These are phyloP conservation scores for Candida nanaspora DNA, from an alignment of 805 yeast species.

Conservation along the genomic window DNA sequence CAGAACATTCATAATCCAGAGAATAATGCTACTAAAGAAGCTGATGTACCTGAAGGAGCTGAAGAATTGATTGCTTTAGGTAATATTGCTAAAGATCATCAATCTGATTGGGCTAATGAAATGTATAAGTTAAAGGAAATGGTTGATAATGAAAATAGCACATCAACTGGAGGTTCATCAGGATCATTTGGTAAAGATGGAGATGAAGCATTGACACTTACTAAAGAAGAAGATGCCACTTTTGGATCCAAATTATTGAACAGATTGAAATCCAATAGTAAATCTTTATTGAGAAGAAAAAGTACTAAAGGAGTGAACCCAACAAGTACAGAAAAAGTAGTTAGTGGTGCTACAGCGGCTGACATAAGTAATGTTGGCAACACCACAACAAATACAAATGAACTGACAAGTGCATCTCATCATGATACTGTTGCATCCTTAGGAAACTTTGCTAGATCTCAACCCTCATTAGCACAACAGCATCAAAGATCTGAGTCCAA, in stretches of 20 bases:
- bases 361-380: background rate
- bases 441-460: background rate
- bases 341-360: no score
- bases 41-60: constrained; percentile 24
- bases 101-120: constrained; percentile 65
- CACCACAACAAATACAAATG: background rate
- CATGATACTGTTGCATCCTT: background rate
- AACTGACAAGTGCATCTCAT: background rate
- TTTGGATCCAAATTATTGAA: constrained; percentile 37
- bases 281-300: constrained; percentile 18
- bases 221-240: constrained; percentile 24
- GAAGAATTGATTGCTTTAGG: constrained; percentile 68
- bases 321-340: no score
- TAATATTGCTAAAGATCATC: constrained; percentile 74
- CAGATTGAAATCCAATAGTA: constrained; percentile 34
- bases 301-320: no score
- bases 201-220: constrained; percentile 22
- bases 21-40: constrained; percentile 15
- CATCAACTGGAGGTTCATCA: constrained; percentile 8
- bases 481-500: constrained; percentile 1
- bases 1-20: constrained; percentile 30
- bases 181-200: constrained; percentile 8
- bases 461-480: background rate
- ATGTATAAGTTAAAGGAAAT: constrained; percentile 42
- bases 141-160: constrained; percentile 20